Conservation (phyloP, 2,329 filamentous ascomycete genomes). For the Aspergillus flavus region DNA sequence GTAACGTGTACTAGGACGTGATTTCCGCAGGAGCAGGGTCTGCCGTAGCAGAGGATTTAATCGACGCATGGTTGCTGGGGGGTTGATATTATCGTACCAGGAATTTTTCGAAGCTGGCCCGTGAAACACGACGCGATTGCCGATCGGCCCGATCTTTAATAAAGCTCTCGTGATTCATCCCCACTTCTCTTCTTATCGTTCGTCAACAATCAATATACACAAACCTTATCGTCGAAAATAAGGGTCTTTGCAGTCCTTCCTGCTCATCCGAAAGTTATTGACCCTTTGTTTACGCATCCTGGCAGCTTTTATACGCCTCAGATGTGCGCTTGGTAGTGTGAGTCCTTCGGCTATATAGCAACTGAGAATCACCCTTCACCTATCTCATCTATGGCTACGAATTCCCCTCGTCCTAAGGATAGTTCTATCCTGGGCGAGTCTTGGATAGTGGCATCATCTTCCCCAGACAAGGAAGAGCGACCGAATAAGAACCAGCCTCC, state of each 20-base stretch:
- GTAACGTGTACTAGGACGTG: neutral
- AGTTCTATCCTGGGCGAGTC: slow-evolving; percentile 36
- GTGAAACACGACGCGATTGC: slow-evolving; percentile 15
- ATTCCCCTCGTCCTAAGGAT: slow-evolving; percentile 3
- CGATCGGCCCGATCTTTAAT: slow-evolving; percentile 19
- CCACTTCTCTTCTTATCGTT: slow-evolving; percentile 14
- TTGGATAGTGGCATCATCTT: slow-evolving; percentile 38
- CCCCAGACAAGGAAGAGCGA: slow-evolving; percentile 16
- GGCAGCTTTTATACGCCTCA: neutral
- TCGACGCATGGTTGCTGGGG: slow-evolving; percentile 21
- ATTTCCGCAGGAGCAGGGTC: slow-evolving; percentile 6
- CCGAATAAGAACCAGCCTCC: neutral
- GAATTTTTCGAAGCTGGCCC: slow-evolving; percentile 11
- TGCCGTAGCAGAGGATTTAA: slow-evolving; percentile 17
- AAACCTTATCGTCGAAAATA: slow-evolving; percentile 2
- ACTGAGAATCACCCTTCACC: neutral
- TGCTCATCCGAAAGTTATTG: neutral
- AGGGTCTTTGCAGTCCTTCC: neutral
- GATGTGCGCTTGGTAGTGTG: neutral
- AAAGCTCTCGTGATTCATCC: slow-evolving; percentile 19
- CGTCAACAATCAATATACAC: slow-evolving; percentile 9
- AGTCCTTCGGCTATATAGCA: neutral
- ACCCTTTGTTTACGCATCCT: neutral
- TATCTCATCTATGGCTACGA: slow-evolving; percentile 13
- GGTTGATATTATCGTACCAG: neutral